A percentile compares a stretch with the other conserved stretches of the same genome.
Conservation (phyloP, 805 yeast genomes). For the Metschnikowia similis region DNA sequence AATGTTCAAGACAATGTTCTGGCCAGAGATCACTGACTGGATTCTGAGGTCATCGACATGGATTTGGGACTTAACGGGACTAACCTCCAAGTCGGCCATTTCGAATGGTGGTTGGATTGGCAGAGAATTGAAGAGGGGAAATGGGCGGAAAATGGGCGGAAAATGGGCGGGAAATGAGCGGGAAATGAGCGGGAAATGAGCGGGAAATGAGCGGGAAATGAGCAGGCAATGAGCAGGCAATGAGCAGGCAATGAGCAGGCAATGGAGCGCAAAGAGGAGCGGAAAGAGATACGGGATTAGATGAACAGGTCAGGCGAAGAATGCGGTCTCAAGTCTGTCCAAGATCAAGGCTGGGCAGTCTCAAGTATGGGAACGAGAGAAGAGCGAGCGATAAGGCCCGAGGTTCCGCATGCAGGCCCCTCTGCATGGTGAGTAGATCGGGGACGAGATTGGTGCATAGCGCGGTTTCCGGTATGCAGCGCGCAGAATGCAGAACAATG, state of each 20-base stretch:
- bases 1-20: constrained; percentile 36
- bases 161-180: no score
- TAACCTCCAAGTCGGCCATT: constrained; percentile 12
- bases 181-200: not conserved
- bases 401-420: not conserved
- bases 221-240: no score
- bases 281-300: no score
- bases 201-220: not conserved
- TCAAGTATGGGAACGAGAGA: not conserved
- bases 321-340: not conserved
- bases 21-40: constrained; percentile 37
- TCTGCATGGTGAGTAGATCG: constrained; percentile 3
- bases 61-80: constrained; percentile 21
- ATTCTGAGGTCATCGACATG: constrained; percentile 36
- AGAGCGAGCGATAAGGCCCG: not conserved
- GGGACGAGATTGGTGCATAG: not conserved
- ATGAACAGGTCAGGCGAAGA: not conserved
- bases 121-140: not conserved
- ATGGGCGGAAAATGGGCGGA: not conserved
- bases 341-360: not conserved
- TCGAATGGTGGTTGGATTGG: not conserved
- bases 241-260: no score
- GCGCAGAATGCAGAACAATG: not conserved
- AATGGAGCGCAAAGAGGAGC: no score
- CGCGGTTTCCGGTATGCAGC: not conserved